Evolutionary conservation across 495 filamentous ascomycete species (phyloP).

Genomic region (Neurospora sp.): DNA sequence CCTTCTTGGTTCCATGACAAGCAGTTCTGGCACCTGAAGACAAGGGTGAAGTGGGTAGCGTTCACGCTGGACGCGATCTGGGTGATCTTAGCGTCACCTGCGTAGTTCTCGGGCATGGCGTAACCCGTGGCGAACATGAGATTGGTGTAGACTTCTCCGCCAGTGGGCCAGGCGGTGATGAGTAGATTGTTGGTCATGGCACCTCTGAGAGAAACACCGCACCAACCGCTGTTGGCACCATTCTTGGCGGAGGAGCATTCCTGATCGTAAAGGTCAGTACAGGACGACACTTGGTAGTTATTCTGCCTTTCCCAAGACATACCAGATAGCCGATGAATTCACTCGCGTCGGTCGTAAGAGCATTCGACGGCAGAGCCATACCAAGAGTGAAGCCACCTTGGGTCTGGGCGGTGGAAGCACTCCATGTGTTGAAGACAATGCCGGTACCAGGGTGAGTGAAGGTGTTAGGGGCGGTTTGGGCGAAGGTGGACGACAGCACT

Average conservation of each 20-base stretch:
- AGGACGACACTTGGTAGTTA: not conserved
- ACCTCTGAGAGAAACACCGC: conserved; percentile 44
- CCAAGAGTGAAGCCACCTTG: conserved; percentile 43
- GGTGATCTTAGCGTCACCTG: conserved; percentile 45
- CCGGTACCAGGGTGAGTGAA: conserved; percentile 35
- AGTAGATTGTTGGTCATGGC: conserved; percentile 51
- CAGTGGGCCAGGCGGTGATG: conserved; percentile 46
- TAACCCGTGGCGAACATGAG: conserved; percentile 50
- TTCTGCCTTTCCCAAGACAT: conserved; percentile 13
- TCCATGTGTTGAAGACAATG: conserved; percentile 38
- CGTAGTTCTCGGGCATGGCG: conserved; percentile 46
- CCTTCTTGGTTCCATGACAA: conserved; percentile 37
- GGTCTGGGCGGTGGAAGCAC: conserved; percentile 13
- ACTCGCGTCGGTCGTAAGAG: conserved; percentile 37
- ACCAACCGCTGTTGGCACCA: conserved; percentile 36
- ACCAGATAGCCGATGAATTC: conserved; percentile 53
- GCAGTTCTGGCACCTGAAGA: conserved; percentile 56
- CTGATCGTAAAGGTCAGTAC: conserved; percentile 12
- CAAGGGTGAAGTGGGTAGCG: conserved; percentile 42
- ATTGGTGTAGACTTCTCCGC: conserved; percentile 38
- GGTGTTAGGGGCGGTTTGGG: conserved; percentile 15
- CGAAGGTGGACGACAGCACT: conserved; percentile 19
- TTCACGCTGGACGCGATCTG: conserved; percentile 47
- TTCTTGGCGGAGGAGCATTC: conserved; percentile 19
- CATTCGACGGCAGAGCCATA: conserved; percentile 43